A percentile compares a stretch with the other conserved stretches of the same genome.
Evolutionary conservation across 73 alveolate genomes (phyloP).

Genomic region (Tetrahymena malaccensis): DNA sequence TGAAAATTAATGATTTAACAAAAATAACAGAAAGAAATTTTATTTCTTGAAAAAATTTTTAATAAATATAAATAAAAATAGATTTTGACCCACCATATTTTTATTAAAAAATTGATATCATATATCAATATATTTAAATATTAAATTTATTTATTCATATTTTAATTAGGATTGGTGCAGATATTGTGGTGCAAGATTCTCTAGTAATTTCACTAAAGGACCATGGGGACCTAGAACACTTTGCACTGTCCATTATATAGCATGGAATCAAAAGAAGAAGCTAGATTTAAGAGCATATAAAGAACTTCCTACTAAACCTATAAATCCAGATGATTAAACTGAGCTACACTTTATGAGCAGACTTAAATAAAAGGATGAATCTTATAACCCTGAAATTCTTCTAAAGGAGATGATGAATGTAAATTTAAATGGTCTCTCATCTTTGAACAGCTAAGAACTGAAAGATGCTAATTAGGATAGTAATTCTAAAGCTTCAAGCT

Average conservation of each 20-base stretch:
- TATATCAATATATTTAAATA: background rate
- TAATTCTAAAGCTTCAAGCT: background rate
- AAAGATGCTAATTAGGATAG: background rate
- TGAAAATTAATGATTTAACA: background rate
- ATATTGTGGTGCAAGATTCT: conserved; percentile 54
- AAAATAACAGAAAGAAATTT: background rate
- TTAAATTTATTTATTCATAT: background rate
- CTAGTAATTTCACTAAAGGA: conserved; percentile 36
- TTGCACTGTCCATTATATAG: conserved; percentile 36
- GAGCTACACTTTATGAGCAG: conserved; percentile 35
- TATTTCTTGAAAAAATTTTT: background rate
- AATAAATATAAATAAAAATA: too few species aligned
- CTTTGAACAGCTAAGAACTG: background rate
- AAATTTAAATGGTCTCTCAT: background rate
- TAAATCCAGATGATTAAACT: conserved; percentile 38
- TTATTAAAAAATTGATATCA: too few species aligned
- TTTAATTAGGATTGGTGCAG: conserved; percentile 44
- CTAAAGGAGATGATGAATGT: background rate
- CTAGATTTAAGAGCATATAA: conserved; percentile 26
- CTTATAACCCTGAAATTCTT: background rate
- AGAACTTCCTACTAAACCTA: conserved; percentile 39
- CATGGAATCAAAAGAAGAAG: conserved; percentile 41
- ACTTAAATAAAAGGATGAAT: conserved; percentile 8
- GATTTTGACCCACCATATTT: background rate
- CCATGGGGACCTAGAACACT: conserved; percentile 59